Base-by-base conservation (phyloP, 192 early-diverging fungal genomes). In the Coemansia sp. region DNA sequence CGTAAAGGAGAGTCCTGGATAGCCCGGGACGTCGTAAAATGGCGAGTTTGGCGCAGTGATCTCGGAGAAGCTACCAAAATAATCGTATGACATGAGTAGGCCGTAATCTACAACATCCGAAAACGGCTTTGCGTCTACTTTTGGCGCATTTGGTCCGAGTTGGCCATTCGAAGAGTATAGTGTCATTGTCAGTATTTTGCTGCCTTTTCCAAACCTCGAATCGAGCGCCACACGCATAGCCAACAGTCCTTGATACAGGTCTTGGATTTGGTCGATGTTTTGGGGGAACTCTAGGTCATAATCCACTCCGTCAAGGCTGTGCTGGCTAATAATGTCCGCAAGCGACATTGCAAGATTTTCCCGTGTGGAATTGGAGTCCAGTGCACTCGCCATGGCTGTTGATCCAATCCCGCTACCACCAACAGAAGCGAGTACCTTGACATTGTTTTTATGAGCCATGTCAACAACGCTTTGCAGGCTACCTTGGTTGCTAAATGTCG, bases 61-160 rank as follows among this genome's bases (percentile, higher is more conserved):
- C 64, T 48, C 29, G 43, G 79, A 86, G 84, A 87, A 62, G 82
- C 72, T 52, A n/a, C 87, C 86, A 65, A 86, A 72, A 45, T 77
- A 84, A 75, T 88, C 89, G 64, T 91, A 91, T 16, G 84, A 85
- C 89, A 92, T 91, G 15, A 94, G 63, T 57, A 90, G 86, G 33
- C 91, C 85, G 40, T 83, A 85, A 70, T 87, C 80, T 16, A 94
- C 79, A 26, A 86, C 67, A 55, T 86, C 81, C 20, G 84, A 85
- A 71, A 86, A 90, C 7, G 71, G 81, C 63, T 76, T 82, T 34
- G 88, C 80, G 29, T 90, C 80, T 4, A 67, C 66, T 55, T 86
- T 53, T 20, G 72, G 64, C 0, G 86, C 81, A 31, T 63, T 79
- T 53, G 61, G 84, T 46, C 61, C 82, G 70, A 66, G 83, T 79